Base-by-base conservation (phyloP, 495 filamentous ascomycete genomes). In the Pseudevernia furfuracea region DNA sequence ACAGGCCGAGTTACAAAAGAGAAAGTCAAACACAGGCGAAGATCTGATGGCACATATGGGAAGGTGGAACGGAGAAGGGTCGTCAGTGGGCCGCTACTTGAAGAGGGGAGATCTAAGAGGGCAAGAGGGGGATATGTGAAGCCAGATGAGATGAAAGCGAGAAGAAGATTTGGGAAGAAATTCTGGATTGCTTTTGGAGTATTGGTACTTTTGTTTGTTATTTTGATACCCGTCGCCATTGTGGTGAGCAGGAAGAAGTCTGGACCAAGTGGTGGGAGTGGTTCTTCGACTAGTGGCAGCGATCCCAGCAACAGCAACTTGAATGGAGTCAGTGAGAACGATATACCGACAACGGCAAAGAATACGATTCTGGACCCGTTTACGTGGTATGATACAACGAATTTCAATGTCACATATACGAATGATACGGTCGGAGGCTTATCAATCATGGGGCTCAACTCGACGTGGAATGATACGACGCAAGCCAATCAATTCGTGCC, bases 351-450 rank as follows among this genome's bases (percentile, higher is more conserved):
- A 15, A 78, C 79, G 25, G 87, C 85, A 32, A 84, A 87, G 71
- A 91, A 90, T 0, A 89, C 89, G 0, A 84, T 87, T 65, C 77
- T 96, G 21, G 94, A 99, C 74, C 95, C 95, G 0, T 96, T 90
- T 66, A 86, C 88, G 17, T 99, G 95, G 95, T 88, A 89, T 58
- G 89, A 96, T 67, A 97, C 93, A 3, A 83, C 79, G 3, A 92
- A 91, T 69, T 96, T 97, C 74, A 99, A 99, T 71, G 77, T 95
- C 61, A 97, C 95, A 0, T 99, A 93, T 71, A 99, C 95, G 0
- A 83, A 85, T 68, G 85, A 82, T 43, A 92, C 85, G 1, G 87
- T 97, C 1, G 95, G 94, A 14, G 90, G 88, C 10, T 80, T 99
- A 38, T 84, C 89, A 1, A 68, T 97, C 57, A 97, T 97, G 90